These are phyloP conservation scores for Monosporascus sp. DNA, from an alignment of 2,329 filamentous ascomycete species.

Conservation along the genomic window DNA sequence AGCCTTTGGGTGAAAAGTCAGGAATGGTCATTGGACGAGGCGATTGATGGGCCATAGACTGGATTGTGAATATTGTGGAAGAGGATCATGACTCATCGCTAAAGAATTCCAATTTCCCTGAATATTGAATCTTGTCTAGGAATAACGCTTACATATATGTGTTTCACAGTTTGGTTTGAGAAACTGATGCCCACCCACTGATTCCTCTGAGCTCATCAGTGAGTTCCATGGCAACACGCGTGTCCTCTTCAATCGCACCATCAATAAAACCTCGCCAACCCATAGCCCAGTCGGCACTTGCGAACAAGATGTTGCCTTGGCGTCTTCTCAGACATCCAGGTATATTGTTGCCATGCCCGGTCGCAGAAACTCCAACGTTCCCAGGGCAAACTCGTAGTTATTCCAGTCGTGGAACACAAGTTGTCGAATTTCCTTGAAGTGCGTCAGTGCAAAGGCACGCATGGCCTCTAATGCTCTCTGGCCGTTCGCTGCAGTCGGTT, in stretches of 20 bases:
- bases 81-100: no score
- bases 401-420: conserved; percentile 30
- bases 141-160: no score
- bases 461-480: conserved; percentile 28
- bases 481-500: conserved; percentile 34
- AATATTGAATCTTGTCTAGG: no score
- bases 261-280: conserved; percentile 38
- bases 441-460: conserved; percentile 13
- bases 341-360: conserved; percentile 26
- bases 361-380: conserved; percentile 27
- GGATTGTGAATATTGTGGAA: no score
- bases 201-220: conserved; percentile 1
- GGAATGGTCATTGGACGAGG: no score
- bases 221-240: conserved; percentile 15
- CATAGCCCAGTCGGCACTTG: conserved; percentile 35
- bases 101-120: no score
- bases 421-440: conserved; percentile 7
- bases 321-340: conserved; percentile 24
- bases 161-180: no score
- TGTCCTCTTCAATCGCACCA: conserved; percentile 34
- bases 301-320: conserved; percentile 33
- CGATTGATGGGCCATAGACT: no score
- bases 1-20: no score
- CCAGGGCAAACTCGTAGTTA: conserved; percentile 32
- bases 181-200: not conserved